Conservation (phyloP, 306 rosid species). For the Oemleria cerasiformis region DNA sequence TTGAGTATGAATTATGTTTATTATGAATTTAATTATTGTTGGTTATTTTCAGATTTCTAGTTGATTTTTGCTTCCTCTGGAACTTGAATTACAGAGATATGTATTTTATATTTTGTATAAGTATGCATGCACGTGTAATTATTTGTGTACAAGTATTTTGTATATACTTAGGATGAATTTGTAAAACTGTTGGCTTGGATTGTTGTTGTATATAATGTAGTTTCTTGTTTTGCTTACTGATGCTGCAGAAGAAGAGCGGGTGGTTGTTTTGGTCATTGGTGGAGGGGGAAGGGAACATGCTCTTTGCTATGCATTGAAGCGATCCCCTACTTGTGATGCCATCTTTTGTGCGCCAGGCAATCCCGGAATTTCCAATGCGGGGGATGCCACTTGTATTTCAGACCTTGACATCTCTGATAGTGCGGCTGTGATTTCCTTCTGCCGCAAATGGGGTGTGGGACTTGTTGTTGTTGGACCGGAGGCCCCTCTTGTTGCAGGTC, state of each 20-base stretch:
- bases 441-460: constrained; percentile 68
- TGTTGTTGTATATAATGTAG: not conserved
- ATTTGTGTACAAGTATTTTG: not conserved
- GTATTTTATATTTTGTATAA: not conserved
- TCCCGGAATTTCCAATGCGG: constrained; percentile 80
- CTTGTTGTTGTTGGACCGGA: constrained; percentile 93
- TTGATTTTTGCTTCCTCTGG: not conserved
- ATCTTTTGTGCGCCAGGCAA: constrained; percentile 94
- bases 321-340: constrained; percentile 66
- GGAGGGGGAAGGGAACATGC: constrained; percentile 99
- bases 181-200: not conserved
- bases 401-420: constrained; percentile 66
- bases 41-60: not conserved
- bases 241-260: constrained; percentile 40
- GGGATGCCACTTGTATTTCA: constrained; percentile 73
- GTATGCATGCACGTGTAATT: not conserved
- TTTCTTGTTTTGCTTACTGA: not conserved
- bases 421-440: constrained; percentile 60
- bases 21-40: not conserved
- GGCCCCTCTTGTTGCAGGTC: constrained; percentile 89
- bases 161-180: not conserved
- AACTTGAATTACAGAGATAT: not conserved
- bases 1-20: not conserved
- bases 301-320: constrained; percentile 86
- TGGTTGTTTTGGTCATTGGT: constrained; percentile 76